Base-by-base conservation (phyloP, 192 early-diverging fungal species). In the Backusella tarrabulga region DNA sequence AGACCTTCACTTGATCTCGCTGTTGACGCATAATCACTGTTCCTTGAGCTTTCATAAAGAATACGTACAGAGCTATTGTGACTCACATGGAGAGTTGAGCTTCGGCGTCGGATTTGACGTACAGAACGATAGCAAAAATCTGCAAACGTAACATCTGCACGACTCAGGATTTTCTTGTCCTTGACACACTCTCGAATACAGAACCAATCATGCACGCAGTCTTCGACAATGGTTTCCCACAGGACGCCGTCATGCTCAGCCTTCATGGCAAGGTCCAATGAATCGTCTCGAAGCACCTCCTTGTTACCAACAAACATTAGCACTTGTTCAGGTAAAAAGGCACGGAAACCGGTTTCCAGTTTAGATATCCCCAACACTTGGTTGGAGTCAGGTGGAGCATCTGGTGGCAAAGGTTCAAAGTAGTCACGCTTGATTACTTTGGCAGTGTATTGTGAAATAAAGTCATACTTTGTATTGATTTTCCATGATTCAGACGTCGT, bases 181-280 rank as follows among this genome's bases (percentile, higher is more conserved):
- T 75, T 76, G 12, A 82, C 77, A 9, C 73, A 74, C 38, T 82
- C 81, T 41, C 81, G 44, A 1, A 82, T 74, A 63, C 77, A 79
- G 69, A 82, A 82, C 81, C 81, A 82, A 75, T 82, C 81, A 68
- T 82, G 81, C 1, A 82, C 77, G 32, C 77, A 76, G n/a, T 78
- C 77, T 29, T 82, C 81, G 41, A 79, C 72, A 23, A 82, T 36
- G 19, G 54, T 76, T 63, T 82, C 73, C n/a, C 75, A 69, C 19
- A 76, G 63, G 12, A 82, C 67, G 19, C 81, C 81, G 32, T 82
- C 77, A 3, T 76, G 68, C 9, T 79, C 67, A 21, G 77, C 67
- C 74, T 79, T 82, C 38, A 41, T 70, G 9, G 67, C 81, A 19
- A 82, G 69, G 29, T 79, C 74, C 2, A 78, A 41, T 5, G 74